Conservation (phyloP, 78 protist genomes). For the Dictyostelium intermedium region DNA sequence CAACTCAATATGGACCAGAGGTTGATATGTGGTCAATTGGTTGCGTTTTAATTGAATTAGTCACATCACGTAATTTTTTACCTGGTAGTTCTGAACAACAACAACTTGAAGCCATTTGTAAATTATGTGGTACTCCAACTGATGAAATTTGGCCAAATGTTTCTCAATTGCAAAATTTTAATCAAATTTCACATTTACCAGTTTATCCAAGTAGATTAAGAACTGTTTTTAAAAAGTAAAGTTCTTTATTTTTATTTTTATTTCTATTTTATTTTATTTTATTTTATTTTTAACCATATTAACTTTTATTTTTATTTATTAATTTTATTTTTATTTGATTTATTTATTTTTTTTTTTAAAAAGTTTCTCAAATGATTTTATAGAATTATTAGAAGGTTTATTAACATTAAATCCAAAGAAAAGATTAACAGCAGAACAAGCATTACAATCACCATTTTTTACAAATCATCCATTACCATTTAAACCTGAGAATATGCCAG, state of each 20-base stretch:
- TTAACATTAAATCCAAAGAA: constrained; percentile 74
- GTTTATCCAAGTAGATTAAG: constrained; percentile 57
- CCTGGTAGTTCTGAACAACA: constrained; percentile 68
- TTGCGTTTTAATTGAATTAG: constrained; percentile 73
- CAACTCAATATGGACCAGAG: constrained; percentile 81
- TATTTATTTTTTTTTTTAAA: not conserved
- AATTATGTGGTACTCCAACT: constrained; percentile 90
- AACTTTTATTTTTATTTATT: too few species aligned
- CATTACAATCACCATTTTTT: constrained; percentile 56
- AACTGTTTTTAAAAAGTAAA: constrained; percentile 64
- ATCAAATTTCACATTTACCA: constrained; percentile 23
- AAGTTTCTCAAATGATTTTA: constrained; percentile 56
- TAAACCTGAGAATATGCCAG: constrained; percentile 72
- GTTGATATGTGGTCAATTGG: constrained; percentile 93
- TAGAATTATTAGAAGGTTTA: constrained; percentile 65
- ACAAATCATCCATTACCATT: constrained; percentile 60
- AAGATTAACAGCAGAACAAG: constrained; percentile 69
- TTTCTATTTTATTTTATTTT: not conserved
- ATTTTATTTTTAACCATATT: not conserved
- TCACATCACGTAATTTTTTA: constrained; percentile 62
- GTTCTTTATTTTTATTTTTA: not conserved
- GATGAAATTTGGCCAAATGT: constrained; percentile 92
- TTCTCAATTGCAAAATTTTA: constrained; percentile 87
- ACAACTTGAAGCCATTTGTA: constrained; percentile 62
- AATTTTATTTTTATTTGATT: not conserved